Evolutionary conservation across 768 basidiomycete species (phyloP), one percentile per base, ranked within the genome.

Genomic region (Cystofilobasidium bisporidii): DNA sequence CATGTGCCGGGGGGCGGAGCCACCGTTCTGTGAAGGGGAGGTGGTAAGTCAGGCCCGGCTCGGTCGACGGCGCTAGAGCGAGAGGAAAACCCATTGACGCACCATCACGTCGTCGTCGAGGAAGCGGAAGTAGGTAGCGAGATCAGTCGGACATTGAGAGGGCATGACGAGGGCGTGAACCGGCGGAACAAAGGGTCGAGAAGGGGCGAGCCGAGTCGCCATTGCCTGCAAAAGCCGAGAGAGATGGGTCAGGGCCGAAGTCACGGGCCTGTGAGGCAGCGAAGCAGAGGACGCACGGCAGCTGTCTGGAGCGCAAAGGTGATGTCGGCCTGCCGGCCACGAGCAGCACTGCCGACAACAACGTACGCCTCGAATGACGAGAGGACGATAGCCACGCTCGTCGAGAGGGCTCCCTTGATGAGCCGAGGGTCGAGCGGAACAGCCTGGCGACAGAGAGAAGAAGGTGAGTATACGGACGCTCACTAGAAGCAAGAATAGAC

Each of bases 321-420:
- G 26, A 64, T 47, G 22, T 64, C 41, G 17, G 26, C 15, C 30
- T 28, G 53, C 1, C 18, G 26, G 17, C 8, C 9, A 5, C 64
- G 30, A 22, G 64, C 38, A 9, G 38, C 26, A 6, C 17, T 38
- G 5, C 17, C 14, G 28, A 64, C 64, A 56, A 64, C 55, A 26
- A 64, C 56, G 64, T 56, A 64, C 9, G 58, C 4, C 64, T 64
- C 64, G 56, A 64, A 64, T 15, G 64, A 22, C 22, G 18, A 14
- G 24, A 58, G 55, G 14, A 57, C 17, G 28, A 64, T 32, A 14
- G 11, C n/a, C 3, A 64, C 14, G 48, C 48, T 24, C n/a, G n/a
- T n/a, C n/a, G n/a, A n/a, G n/a, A n/a, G n/a, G n/a, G n/a, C n/a
- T n/a, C n/a, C n/a, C n/a, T n/a, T 36, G 36, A 12, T 12, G 36